Evolutionary conservation across 441 rosid species (phyloP).

Genomic region (Populus hybrid): DNA sequence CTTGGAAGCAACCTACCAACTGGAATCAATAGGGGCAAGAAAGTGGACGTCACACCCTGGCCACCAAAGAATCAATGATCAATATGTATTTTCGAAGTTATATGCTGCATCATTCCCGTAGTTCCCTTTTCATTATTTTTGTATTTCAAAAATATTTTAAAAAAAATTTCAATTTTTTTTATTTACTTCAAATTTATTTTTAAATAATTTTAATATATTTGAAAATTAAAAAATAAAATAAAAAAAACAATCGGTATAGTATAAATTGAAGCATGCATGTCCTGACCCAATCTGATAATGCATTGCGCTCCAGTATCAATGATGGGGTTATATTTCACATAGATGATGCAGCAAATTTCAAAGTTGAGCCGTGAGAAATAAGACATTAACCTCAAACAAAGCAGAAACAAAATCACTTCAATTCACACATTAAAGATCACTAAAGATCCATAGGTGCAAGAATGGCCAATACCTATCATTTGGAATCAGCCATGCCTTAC

Average conservation of each 20-base stretch:
- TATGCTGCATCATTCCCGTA: background rate
- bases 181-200: too few relatives aligned
- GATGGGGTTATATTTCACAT: background rate
- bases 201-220: too few relatives aligned
- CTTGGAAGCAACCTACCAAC: background rate
- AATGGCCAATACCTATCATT: background rate
- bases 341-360: background rate
- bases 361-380: background rate
- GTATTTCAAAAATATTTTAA: too few relatives aligned
- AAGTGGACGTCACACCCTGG: constrained; percentile 5
- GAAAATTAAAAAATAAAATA: too few relatives aligned
- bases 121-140: background rate
- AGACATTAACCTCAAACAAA: background rate
- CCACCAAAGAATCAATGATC: constrained; percentile 4
- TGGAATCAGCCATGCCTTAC: constrained; percentile 5
- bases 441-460: background rate
- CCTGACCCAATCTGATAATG: background rate
- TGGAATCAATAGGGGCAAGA: background rate
- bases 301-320: background rate
- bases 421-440: constrained; percentile 14
- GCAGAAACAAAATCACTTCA: background rate
- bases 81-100: constrained; percentile 22
- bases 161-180: too few relatives aligned
- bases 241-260: too few relatives aligned
- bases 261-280: background rate